A percentile compares a stretch with the other conserved stretches of the same genome.
Conservation (phyloP, 495 filamentous ascomycete species). For the Lasiosphaeriaceae sp. region DNA sequence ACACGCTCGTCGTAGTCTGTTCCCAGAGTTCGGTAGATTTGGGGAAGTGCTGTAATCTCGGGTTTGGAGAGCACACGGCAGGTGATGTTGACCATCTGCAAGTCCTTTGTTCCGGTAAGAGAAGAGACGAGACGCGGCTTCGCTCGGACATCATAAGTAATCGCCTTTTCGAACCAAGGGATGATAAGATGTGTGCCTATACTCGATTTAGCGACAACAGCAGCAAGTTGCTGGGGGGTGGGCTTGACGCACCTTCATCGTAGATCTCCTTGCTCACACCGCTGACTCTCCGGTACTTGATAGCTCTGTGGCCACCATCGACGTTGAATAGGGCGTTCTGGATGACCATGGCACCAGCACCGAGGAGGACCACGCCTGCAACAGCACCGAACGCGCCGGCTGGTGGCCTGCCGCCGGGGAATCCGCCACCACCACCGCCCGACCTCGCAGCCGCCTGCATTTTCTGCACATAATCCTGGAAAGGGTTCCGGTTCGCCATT, state of each 20-base stretch:
- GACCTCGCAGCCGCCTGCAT: conserved; percentile 25
- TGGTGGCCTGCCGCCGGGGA: conserved; percentile 36
- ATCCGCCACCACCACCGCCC: conserved; percentile 29
- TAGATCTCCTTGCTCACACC: conserved; percentile 98
- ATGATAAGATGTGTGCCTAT: conserved; percentile 88
- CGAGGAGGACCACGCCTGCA: conserved; percentile 49
- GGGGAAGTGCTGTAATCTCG: conserved; percentile 79
- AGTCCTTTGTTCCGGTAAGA: conserved; percentile 95
- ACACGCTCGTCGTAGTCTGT: conserved; percentile 96
- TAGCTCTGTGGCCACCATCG: conserved; percentile 97
- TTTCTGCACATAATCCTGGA: conserved; percentile 39
- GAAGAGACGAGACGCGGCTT: conserved; percentile 96
- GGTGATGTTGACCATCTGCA: conserved; percentile 99
- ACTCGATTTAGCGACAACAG: not conserved
- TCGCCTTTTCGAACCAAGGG: conserved; percentile 95
- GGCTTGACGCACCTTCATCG: conserved; percentile 79
- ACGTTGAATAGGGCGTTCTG: conserved; percentile 98
- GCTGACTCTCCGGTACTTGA: conserved; percentile 92
- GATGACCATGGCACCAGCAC: conserved; percentile 59
- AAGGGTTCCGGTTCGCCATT: conserved; percentile 47
- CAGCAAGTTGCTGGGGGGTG: not conserved
- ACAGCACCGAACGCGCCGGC: conserved; percentile 27
- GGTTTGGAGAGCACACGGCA: conserved; percentile 97
- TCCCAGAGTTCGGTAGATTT: conserved; percentile 94
- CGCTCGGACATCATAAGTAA: conserved; percentile 95